Evolutionary conservation across 2,329 filamentous ascomycete species (phyloP).

Genomic region (Chalaropsis ovoidea): DNA sequence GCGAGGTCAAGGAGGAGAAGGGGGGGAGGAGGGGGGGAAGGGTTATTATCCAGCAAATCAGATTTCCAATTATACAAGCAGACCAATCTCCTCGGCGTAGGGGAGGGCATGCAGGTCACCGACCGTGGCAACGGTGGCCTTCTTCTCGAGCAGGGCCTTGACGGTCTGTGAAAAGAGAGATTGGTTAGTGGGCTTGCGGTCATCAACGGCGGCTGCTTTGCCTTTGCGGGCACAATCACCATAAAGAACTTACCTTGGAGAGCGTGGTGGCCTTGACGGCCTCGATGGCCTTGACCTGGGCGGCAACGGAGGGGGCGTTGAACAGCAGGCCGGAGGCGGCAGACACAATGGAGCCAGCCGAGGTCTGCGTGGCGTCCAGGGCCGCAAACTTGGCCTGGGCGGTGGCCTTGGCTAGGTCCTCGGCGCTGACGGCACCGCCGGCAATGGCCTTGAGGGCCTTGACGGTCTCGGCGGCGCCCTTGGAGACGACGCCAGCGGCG

Average conservation of each 20-base stretch:
- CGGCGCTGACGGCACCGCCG: slow-evolving; percentile 62
- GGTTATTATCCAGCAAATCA: slow-evolving; percentile 25
- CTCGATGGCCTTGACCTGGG: slow-evolving; percentile 68
- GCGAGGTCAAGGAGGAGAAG: not conserved
- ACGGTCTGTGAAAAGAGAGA: slow-evolving; percentile 53
- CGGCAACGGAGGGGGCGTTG: slow-evolving; percentile 70
- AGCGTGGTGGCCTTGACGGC: slow-evolving; percentile 73
- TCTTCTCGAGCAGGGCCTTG: slow-evolving; percentile 76
- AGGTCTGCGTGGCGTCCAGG: slow-evolving; percentile 69
- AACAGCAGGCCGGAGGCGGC: slow-evolving; percentile 78
- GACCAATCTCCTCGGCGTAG: slow-evolving; percentile 85
- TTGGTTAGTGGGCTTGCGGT: slow-evolving; percentile 29
- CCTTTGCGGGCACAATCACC: no score
- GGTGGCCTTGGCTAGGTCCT: slow-evolving; percentile 84
- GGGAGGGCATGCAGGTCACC: slow-evolving; percentile 87
- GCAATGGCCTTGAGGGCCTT: slow-evolving; percentile 75
- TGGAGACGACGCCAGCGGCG: slow-evolving; percentile 58
- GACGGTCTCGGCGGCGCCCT: slow-evolving; percentile 65
- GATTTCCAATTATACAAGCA: slow-evolving; percentile 65
- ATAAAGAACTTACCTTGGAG: slow-evolving; percentile 16
- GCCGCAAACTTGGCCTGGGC: slow-evolving; percentile 89
- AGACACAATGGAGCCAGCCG: slow-evolving; percentile 65
- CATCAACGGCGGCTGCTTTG: not conserved
- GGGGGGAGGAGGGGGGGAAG: not conserved
- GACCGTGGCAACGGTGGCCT: slow-evolving; percentile 79